A percentile compares a stretch with the other conserved stretches of the same genome.
Conservation (phyloP, 2,329 filamentous ascomycete genomes). For the Intubia oerlemansii region DNA sequence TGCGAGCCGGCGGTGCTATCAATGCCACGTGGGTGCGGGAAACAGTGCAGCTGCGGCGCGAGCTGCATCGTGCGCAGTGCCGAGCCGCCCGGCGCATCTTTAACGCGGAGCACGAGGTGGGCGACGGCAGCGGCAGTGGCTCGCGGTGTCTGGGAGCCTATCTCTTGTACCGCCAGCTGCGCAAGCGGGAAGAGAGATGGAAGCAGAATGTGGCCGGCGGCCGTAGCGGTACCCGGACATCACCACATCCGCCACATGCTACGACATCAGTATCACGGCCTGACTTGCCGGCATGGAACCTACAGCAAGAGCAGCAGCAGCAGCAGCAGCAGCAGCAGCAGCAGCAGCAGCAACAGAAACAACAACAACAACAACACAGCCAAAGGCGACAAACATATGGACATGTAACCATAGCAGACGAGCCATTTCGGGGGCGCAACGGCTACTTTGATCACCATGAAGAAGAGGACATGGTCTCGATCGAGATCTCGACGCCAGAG, state of each 20-base stretch:
- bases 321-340: slow-evolving; percentile 3
- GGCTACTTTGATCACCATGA: slow-evolving; percentile 1
- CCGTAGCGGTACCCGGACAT: no score
- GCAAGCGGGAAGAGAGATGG: slow-evolving; percentile 16
- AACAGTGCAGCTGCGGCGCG: slow-evolving; percentile 23
- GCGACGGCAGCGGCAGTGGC: slow-evolving; percentile 10
- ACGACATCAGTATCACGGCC: no score
- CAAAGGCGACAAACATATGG: no score
- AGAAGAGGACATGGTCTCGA: slow-evolving; percentile 1
- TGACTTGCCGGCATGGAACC: slow-evolving; percentile 11
- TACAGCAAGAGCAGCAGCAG: slow-evolving; percentile 7
- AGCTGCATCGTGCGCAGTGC: slow-evolving; percentile 36
- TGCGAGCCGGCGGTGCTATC: slow-evolving; percentile 29
- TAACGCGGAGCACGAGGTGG: slow-evolving; percentile 22
- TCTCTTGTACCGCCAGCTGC: slow-evolving; percentile 28
- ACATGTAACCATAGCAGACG: no score
- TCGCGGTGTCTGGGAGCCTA: slow-evolving; percentile 34
- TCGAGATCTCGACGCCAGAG: slow-evolving; percentile 5
- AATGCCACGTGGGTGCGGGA: slow-evolving; percentile 33
- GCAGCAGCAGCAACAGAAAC: no score
- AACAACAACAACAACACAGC: no score
- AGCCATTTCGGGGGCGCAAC: slow-evolving; percentile 5
- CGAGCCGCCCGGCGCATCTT: slow-evolving; percentile 34
- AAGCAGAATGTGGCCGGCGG: no score
- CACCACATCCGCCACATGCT: no score